Conservation (phyloP, 1,284 basidiomycete species). For the Ganoderma resinaceum region DNA sequence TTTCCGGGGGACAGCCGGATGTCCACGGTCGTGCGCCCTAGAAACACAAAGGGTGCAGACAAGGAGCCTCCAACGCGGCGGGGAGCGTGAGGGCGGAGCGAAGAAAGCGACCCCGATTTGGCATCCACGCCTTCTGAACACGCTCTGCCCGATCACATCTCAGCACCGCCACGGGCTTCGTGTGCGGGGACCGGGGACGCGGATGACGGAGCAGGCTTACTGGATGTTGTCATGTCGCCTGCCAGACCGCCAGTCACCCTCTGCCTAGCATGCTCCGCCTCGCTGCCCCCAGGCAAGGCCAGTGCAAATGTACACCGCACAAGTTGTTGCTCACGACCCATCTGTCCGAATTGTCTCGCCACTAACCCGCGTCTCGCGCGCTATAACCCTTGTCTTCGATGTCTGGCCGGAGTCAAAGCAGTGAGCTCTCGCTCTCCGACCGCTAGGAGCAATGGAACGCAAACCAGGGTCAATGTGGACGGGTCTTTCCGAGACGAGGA, state of each 20-base stretch:
- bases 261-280: conserved; percentile 72
- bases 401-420: conserved; percentile 62
- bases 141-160: conserved; percentile 18
- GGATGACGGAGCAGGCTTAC: neutral
- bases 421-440: conserved; percentile 40
- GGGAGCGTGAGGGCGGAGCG: neutral
- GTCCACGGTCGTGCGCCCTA: neutral
- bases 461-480: conserved; percentile 51
- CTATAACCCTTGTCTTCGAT: conserved; percentile 71
- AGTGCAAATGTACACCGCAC: conserved; percentile 50
- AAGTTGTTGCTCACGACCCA: conserved; percentile 63
- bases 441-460: neutral
- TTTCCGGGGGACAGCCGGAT: neutral
- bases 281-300: conserved; percentile 49
- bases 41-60: conserved; percentile 19
- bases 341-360: conserved; percentile 60
- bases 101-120: conserved; percentile 23
- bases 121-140: conserved; percentile 5
- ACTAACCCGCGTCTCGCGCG: conserved; percentile 64
- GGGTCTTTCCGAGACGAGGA: conserved; percentile 63
- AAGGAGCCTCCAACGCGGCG: conserved; percentile 19
- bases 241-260: conserved; percentile 39
- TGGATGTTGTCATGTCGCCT: conserved; percentile 15
- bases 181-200: neutral
- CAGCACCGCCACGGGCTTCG: conserved; percentile 18